Conservation (phyloP, 2,329 filamentous ascomycete species). For the Rhytidhysteron rufulum region DNA sequence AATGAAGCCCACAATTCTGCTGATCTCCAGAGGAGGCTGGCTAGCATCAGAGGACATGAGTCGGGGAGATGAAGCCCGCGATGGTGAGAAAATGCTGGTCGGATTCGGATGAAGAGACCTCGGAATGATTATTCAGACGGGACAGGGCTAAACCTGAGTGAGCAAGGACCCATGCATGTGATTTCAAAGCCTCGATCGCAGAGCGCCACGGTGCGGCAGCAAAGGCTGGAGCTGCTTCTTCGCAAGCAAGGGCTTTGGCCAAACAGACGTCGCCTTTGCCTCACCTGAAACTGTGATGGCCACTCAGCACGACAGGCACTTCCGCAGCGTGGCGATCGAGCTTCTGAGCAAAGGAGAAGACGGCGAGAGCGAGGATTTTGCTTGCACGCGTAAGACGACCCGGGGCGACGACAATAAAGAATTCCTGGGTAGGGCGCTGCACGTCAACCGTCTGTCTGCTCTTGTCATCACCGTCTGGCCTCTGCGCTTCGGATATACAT, state of each 20-base stretch:
- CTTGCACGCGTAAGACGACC: too few relatives aligned
- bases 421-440: neutral
- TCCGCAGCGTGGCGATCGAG: too few relatives aligned
- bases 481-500: neutral
- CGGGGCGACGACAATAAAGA: constrained; percentile 1
- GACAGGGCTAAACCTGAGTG: constrained; percentile 10
- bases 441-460: too few relatives aligned
- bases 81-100: constrained; percentile 17
- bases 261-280: constrained; percentile 5
- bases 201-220: constrained; percentile 1
- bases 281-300: constrained; percentile 1
- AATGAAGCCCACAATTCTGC: too few relatives aligned
- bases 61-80: constrained; percentile 34
- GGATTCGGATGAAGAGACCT: constrained; percentile 17
- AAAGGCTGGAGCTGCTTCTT: constrained; percentile 11
- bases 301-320: neutral
- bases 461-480: neutral
- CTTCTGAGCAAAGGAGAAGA: neutral
- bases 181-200: neutral
- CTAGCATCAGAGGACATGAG: too few relatives aligned
- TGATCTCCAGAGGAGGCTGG: too few relatives aligned
- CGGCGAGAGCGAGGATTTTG: neutral
- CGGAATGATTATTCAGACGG: constrained; percentile 7
- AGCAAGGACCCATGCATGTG: constrained; percentile 5
- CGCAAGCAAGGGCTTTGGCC: constrained; percentile 5